Base-by-base conservation (phyloP, 352 stramenopile species). In the Achlya hypogyna region DNA sequence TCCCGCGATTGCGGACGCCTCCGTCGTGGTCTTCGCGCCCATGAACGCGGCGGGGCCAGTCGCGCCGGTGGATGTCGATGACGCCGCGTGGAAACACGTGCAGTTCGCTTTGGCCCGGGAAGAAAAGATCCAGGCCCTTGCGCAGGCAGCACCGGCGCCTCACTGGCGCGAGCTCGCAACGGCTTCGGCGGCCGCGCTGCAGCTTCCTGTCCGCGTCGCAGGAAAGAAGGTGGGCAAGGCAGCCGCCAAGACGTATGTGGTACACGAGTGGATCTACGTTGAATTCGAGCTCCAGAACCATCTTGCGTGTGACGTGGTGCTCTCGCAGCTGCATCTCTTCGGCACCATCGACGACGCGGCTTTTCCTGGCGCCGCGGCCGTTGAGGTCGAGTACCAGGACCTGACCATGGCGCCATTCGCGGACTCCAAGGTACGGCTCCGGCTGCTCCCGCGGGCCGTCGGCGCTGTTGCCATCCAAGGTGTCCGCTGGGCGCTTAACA, bases 271-370 rank as follows among this genome's bases (percentile, higher is more conserved):
- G 56, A 88, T 94, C 27, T 94, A 91, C 53, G 85, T 94, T 6
- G 85, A 94, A 59, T 92, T 94, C 69, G 78, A 90, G 38, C 89
- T 94, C 81, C 91, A 92, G 64, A 94, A 94, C 58, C 80, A 83
- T 10, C 72, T 94, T 1, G 91, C 84, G 16, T 92, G 83, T 63
- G 85, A 84, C 5, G 85, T 94, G 25, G 82, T 90, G 51, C 79
- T 94, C 9, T 79, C 88, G 29, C 74, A 86, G 51, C 87, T 94
- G 65, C 85, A 92, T 67, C 73, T 94, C 23, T 91, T 78, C 65
- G 85, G 85, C n/a, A 83, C 75, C 32, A 89, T 91, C 51, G 79
- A 89, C 45, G 51, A 35, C 23, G 54, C 51, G 4, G 20, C 12
- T 22, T 32, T 53, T 38, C n/a, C 31, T 18, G 45, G 29, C 8